phyloP scores from a whole-genome alignment of 1,284 basidiomycete species.

The Spongispora temasekensis region DNA sequence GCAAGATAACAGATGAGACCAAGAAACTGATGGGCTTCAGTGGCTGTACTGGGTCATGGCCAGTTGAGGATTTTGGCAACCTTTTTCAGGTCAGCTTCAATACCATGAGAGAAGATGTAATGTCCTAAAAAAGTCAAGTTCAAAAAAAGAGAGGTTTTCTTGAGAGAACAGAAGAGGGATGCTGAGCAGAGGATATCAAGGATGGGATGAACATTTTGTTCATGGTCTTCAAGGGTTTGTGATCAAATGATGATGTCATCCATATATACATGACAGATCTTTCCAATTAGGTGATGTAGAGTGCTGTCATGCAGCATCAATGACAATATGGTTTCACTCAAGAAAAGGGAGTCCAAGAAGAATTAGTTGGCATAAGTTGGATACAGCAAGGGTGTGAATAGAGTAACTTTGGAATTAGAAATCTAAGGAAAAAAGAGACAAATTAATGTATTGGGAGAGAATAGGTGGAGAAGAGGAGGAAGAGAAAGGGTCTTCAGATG shows the following conservation, averaged over 20 bases:
- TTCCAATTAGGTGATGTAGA: constrained; percentile 19
- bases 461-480: too few species aligned
- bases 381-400: too few species aligned
- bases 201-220: not conserved
- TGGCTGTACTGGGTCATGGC: constrained; percentile 29
- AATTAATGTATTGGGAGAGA: too few species aligned
- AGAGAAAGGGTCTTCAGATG: too few species aligned
- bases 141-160: not conserved
- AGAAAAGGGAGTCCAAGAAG: too few species aligned
- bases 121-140: not conserved
- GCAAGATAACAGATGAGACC: constrained; percentile 40
- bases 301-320: constrained; percentile 11
- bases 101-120: not conserved
- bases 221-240: constrained; percentile 29
- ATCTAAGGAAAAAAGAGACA: too few species aligned
- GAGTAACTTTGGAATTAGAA: too few species aligned
- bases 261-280: not conserved
- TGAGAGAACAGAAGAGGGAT: not conserved
- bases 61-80: constrained; percentile 22
- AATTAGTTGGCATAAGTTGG: too few species aligned
- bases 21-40: constrained; percentile 38
- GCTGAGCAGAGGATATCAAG: not conserved
- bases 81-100: not conserved
- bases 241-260: not conserved
- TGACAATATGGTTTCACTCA: too few species aligned